Conservation (phyloP, 371 early-diverging fungal genomes). For the Apophysomyces variabilis region DNA sequence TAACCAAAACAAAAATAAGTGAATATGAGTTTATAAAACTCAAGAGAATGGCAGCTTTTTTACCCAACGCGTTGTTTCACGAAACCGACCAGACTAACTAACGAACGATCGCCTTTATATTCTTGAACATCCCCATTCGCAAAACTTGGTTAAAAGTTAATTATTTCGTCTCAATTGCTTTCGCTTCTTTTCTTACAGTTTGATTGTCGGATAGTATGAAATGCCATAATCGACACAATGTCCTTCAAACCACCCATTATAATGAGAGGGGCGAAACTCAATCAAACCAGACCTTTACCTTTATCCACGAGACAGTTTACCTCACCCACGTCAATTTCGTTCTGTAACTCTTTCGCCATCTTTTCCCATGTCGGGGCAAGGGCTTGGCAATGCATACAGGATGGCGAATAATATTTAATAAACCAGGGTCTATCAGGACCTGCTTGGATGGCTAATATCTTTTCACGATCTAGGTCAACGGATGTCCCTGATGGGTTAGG, state of each 20-base stretch:
- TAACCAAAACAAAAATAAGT: neutral
- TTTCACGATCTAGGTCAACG: conserved; percentile 27
- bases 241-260: neutral
- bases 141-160: conserved; percentile 15
- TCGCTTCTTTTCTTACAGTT: conserved; percentile 49
- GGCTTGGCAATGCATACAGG: conserved; percentile 86
- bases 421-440: conserved; percentile 59
- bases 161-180: conserved; percentile 3
- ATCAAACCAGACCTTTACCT: conserved; percentile 26
- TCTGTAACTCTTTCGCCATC: conserved; percentile 65
- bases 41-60: neutral
- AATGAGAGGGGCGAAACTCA: neutral
- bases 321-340: conserved; percentile 80
- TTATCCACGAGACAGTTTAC: conserved; percentile 78
- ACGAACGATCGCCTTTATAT: conserved; percentile 59
- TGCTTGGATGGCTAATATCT: conserved; percentile 23
- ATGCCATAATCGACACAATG: conserved; percentile 54
- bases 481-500: conserved; percentile 42
- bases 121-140: conserved; percentile 45
- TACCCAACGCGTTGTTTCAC: conserved; percentile 45
- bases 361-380: conserved; percentile 82
- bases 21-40: neutral
- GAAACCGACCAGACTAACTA: conserved; percentile 55
- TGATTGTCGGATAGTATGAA: conserved; percentile 84
- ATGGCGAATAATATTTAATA: conserved; percentile 85